Percentiles rank a stretch among this genome's conserved stretches.
These are phyloP conservation scores for Trichophyton rubrum DNA, from an alignment of 2,329 filamentous ascomycete genomes.

Conservation along the genomic window DNA sequence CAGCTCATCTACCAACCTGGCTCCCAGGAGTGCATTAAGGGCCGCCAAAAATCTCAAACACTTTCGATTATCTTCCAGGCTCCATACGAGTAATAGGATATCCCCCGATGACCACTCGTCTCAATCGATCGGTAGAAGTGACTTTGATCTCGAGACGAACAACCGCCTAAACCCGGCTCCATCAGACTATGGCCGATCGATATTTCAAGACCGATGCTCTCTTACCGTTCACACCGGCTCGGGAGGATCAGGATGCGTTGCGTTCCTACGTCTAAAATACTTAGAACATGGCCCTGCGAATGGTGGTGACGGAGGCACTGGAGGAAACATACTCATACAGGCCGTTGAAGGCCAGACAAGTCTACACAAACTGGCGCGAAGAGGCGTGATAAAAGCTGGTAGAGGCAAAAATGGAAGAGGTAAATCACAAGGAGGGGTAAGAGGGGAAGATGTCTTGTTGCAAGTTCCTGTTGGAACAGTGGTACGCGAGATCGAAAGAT, in stretches of 20 bases:
- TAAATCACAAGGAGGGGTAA: constrained; percentile 48
- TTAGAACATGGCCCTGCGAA: constrained; percentile 81
- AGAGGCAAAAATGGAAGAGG: constrained; percentile 37
- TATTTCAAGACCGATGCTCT: constrained; percentile 76
- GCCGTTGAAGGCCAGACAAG: constrained; percentile 84
- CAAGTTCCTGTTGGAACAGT: constrained; percentile 89
- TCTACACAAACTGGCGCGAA: constrained; percentile 75
- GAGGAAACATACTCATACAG: constrained; percentile 89
- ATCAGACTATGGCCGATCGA: constrained; percentile 68
- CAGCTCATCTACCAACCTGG: constrained; percentile 3
- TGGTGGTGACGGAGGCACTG: constrained; percentile 83
- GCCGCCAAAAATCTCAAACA: constrained; percentile 11
- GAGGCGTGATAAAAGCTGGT: constrained; percentile 46
- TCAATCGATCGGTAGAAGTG: not conserved
- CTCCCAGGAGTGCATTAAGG: constrained; percentile 8
- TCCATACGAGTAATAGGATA: not conserved
- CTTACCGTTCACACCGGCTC: constrained; percentile 64
- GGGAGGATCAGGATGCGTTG: constrained; percentile 86
- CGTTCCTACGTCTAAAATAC: constrained; percentile 85
- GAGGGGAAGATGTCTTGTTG: constrained; percentile 77
- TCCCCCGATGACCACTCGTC: constrained; percentile 1
- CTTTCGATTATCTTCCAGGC: constrained; percentile 4
- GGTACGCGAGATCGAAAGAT: constrained; percentile 64
- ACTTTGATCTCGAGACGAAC: constrained; percentile 11
- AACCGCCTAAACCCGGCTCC: constrained; percentile 66